Evolutionary conservation across 176 grass and related monocot genomes (phyloP).

Genomic region (Rhynchospora tenuis): DNA sequence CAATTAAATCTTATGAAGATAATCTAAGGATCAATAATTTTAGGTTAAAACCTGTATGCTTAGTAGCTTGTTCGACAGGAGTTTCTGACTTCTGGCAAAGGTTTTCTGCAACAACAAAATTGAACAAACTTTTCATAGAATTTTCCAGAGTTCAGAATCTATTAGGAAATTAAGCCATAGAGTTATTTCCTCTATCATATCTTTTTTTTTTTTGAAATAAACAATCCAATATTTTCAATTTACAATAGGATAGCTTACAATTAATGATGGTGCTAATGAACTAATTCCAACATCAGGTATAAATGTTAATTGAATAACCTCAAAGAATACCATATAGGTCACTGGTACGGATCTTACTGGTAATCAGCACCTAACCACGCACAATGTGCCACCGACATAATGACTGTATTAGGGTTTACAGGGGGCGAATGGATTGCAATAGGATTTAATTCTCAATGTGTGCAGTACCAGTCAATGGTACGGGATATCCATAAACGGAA

Average conservation of each 20-base stretch:
- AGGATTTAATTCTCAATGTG: too few relatives aligned
- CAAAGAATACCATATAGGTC: too few relatives aligned
- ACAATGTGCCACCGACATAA: too few relatives aligned
- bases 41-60: not conserved
- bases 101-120: slow-evolving; percentile 38
- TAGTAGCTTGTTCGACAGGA: slow-evolving; percentile 33
- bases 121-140: slow-evolving; percentile 13
- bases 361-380: too few relatives aligned
- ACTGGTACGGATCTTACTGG: too few relatives aligned
- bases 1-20: not conserved
- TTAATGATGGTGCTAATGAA: not conserved
- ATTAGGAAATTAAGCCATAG: not conserved
- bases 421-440: too few relatives aligned
- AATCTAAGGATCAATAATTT: not conserved
- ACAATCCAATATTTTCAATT: not conserved
- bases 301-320: not conserved
- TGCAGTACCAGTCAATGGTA: too few relatives aligned
- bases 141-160: not conserved
- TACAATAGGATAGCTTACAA: too few relatives aligned
- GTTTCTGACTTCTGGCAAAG: slow-evolving; percentile 40
- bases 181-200: not conserved
- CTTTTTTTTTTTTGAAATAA: not conserved
- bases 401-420: too few relatives aligned
- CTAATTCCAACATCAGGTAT: not conserved
- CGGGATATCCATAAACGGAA: too few relatives aligned